phyloP scores from a whole-genome alignment of 805 yeast species.

The Zygotorulaspora sp. region DNA sequence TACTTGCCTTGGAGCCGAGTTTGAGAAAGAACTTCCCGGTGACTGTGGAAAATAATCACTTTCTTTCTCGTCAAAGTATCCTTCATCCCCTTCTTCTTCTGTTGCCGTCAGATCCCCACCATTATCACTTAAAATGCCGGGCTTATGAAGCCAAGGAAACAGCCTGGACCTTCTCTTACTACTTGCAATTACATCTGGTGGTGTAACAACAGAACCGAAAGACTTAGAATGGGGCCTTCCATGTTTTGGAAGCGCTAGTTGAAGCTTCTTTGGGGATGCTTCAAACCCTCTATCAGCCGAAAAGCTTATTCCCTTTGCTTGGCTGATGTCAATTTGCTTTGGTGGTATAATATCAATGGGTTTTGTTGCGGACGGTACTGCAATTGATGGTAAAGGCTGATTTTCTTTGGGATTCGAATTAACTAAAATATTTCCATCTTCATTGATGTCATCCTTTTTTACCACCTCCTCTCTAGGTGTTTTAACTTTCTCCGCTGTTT shows the following conservation, averaged over 20 bases:
- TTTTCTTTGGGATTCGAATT: conserved; percentile 15
- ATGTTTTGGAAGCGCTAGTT: conserved; percentile 13
- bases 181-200: conserved; percentile 33
- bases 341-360: conserved; percentile 10
- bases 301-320: conserved; percentile 1
- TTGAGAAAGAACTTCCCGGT: conserved; percentile 16
- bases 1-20: conserved; percentile 15
- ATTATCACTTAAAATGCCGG: conserved; percentile 31
- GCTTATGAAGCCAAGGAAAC: conserved; percentile 32
- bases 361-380: conserved; percentile 4
- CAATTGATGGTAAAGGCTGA: conserved; percentile 5
- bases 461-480: neutral
- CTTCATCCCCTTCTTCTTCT: conserved; percentile 31
- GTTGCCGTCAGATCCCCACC: conserved; percentile 30
- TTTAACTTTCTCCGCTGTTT: neutral
- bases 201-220: conserved; percentile 29
- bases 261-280: conserved; percentile 6
- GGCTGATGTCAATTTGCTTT: conserved; percentile 1
- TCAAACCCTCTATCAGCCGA: conserved; percentile 3
- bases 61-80: conserved; percentile 21
- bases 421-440: conserved; percentile 11
- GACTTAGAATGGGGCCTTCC: conserved; percentile 34
- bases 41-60: conserved; percentile 15
- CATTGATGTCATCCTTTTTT: conserved; percentile 6
- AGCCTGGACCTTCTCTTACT: conserved; percentile 26